Evolutionary conservation across 495 filamentous ascomycete genomes (phyloP).

Genomic region (Penicillium tannophilum): DNA sequence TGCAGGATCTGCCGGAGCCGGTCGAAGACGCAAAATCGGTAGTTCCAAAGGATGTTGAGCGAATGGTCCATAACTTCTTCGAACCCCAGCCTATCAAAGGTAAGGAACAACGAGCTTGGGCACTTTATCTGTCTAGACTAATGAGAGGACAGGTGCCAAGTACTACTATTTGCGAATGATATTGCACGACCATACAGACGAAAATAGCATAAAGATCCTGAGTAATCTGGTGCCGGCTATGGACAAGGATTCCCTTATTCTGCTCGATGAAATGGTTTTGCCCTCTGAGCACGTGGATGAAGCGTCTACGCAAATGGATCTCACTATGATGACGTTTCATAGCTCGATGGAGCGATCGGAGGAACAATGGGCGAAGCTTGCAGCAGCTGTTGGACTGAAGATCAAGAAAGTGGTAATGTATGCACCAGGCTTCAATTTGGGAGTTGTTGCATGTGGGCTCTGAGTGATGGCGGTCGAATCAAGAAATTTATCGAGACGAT

Average conservation of each 20-base stretch:
- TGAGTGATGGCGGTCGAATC: background rate
- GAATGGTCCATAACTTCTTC: conserved; percentile 2
- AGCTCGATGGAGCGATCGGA: background rate
- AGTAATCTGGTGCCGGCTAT: background rate
- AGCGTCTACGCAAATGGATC: background rate
- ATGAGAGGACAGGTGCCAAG: background rate
- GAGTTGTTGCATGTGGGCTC: background rate
- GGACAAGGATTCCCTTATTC: background rate
- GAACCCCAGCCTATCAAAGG: background rate
- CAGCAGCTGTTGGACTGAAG: background rate
- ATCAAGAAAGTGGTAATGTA: background rate
- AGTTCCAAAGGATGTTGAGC: background rate
- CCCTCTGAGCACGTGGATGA: background rate
- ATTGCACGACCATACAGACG: conserved; percentile 1
- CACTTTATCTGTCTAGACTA: background rate
- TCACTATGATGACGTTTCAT: background rate
- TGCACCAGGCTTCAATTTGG: background rate
- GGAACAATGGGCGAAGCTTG: conserved; percentile 1
- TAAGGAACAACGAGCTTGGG: background rate
- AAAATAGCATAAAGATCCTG: background rate
- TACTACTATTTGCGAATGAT: conserved; percentile 5
- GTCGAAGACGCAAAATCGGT: background rate
- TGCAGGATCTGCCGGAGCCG: conserved; percentile 1
- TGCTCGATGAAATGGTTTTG: conserved; percentile 5
- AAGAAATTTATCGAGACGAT: background rate